These are phyloP conservation scores for Aureobasidium subglaciale DNA, from an alignment of 2,329 filamentous ascomycete species.

Conservation along the genomic window DNA sequence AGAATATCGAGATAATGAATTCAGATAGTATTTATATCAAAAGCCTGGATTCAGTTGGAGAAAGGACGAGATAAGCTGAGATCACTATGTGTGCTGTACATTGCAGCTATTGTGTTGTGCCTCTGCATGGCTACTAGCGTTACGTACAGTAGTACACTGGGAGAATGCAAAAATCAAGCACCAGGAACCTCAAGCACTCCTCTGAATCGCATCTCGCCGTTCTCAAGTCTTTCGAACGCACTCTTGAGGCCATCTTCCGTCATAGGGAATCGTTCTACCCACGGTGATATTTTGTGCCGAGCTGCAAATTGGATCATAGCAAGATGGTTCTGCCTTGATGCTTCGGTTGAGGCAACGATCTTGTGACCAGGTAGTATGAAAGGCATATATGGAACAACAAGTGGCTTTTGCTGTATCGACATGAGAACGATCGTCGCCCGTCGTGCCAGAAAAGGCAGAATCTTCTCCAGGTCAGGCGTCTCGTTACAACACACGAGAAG, in stretches of 20 bases:
- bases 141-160: not conserved
- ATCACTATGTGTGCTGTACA: too few relatives aligned
- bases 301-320: constrained; percentile 41
- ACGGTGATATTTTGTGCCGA: constrained; percentile 36
- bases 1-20: too few relatives aligned
- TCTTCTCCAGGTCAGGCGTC: constrained; percentile 22
- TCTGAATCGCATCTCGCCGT: constrained; percentile 40
- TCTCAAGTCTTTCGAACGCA: constrained; percentile 36
- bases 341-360: constrained; percentile 29
- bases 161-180: too few relatives aligned
- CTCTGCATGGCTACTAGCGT: not conserved
- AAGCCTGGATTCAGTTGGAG: too few relatives aligned
- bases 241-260: constrained; percentile 32
- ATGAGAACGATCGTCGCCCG: constrained; percentile 29
- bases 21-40: too few relatives aligned
- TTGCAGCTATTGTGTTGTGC: too few relatives aligned
- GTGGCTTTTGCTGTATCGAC: constrained; percentile 27
- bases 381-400: constrained; percentile 28
- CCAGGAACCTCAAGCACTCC: constrained; percentile 29
- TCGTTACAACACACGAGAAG: constrained; percentile 27
- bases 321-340: constrained; percentile 25
- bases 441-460: constrained; percentile 26
- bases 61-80: too few relatives aligned
- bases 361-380: constrained; percentile 29
- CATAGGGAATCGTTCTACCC: constrained; percentile 38